Percentiles rank a stretch among this genome's conserved stretches.
Evolutionary conservation across 805 yeast genomes (phyloP).

Genomic region (Kodamaea laetipori): DNA sequence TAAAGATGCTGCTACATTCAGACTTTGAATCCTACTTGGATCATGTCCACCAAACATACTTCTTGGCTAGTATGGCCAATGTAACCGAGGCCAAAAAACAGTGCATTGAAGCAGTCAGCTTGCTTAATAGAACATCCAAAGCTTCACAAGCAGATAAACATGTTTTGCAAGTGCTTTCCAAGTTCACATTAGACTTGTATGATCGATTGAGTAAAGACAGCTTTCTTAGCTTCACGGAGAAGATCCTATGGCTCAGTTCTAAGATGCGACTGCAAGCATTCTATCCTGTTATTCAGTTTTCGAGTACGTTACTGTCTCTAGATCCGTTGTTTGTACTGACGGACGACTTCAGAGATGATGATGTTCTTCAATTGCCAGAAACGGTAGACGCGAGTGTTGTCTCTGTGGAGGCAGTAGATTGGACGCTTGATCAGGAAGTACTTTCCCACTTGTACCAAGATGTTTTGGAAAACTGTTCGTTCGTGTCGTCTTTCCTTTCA

Average conservation of each 20-base stretch:
- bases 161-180: slow-evolving; percentile 17
- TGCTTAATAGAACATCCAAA: slow-evolving; percentile 24
- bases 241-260: slow-evolving; percentile 33
- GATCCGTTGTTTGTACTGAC: slow-evolving; percentile 8
- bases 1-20: not conserved
- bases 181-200: slow-evolving; percentile 24
- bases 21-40: slow-evolving; percentile 8
- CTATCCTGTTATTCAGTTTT: slow-evolving; percentile 26
- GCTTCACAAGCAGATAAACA: not conserved
- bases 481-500: slow-evolving; percentile 68
- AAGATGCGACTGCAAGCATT: slow-evolving; percentile 17
- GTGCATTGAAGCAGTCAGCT: slow-evolving; percentile 28
- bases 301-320: slow-evolving; percentile 4
- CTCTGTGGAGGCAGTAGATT: slow-evolving; percentile 4
- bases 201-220: slow-evolving; percentile 14
- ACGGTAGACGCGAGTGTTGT: slow-evolving; percentile 7
- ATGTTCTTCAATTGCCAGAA: slow-evolving; percentile 5
- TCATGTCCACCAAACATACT: slow-evolving; percentile 7
- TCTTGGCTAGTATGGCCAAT: slow-evolving; percentile 18
- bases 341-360: slow-evolving; percentile 4
- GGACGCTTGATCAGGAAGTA: slow-evolving; percentile 8
- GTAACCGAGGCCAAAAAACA: slow-evolving; percentile 19
- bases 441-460: slow-evolving; percentile 46
- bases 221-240: slow-evolving; percentile 16
- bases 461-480: slow-evolving; percentile 67